phyloP scores from a whole-genome alignment of 164 flowering plant genomes.

The Euptelea pleiosperma region DNA sequence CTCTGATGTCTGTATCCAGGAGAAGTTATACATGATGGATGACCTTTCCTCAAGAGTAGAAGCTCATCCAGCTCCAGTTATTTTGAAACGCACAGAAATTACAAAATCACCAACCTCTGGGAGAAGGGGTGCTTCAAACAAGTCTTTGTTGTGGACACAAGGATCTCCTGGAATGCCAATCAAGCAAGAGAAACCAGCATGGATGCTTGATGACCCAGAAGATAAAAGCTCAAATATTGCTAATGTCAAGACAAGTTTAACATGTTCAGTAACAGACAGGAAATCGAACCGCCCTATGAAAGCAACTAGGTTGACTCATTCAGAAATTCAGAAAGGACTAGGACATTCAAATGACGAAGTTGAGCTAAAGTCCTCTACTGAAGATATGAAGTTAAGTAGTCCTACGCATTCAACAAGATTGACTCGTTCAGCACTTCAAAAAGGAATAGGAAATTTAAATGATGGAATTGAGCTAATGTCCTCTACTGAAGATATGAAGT shows the following conservation, averaged over 20 bases:
- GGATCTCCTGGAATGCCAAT: constrained; percentile 8
- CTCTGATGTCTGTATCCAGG: constrained; percentile 12
- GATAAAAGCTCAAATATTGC: constrained; percentile 3
- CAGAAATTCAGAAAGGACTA: constrained; percentile 14
- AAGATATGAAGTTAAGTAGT: not conserved
- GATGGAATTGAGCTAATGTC: not conserved
- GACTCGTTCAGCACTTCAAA: constrained; percentile 17
- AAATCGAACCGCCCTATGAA: constrained; percentile 4
- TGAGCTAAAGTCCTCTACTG: constrained; percentile 6
- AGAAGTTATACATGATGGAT: constrained; percentile 4
- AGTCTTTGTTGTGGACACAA: constrained; percentile 4
- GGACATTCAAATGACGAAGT: constrained; percentile 1
- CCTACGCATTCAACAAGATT: constrained; percentile 9
- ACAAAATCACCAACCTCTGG: constrained; percentile 2
- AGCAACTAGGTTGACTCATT: constrained; percentile 17
- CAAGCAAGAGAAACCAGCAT: constrained; percentile 11
- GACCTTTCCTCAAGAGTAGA: constrained; percentile 8
- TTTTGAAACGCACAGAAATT: constrained; percentile 4
- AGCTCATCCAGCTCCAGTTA: not conserved
- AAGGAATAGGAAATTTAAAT: not conserved
- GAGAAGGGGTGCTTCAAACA: constrained; percentile 11
- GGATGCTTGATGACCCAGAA: not conserved
- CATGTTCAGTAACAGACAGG: not conserved
- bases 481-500: not conserved
- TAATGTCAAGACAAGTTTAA: constrained; percentile 4